phyloP scores from a whole-genome alignment of 768 basidiomycete species.

The Kwoniella europaea region DNA sequence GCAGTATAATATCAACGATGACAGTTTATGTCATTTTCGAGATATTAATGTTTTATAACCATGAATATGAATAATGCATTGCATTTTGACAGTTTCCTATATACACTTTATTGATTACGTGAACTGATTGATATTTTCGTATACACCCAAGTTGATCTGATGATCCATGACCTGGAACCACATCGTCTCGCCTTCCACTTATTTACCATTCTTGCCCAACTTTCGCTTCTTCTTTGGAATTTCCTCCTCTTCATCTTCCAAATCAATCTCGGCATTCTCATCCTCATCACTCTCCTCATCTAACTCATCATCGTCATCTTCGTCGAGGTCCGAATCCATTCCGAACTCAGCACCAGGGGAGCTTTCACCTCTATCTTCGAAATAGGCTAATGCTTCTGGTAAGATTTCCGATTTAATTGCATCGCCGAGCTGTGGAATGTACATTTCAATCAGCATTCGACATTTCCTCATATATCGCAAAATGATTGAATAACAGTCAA shows the following conservation, averaged over 20 bases:
- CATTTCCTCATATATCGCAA: no score
- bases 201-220: slow-evolving; percentile 18
- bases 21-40: not conserved
- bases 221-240: slow-evolving; percentile 44
- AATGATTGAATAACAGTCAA: no score
- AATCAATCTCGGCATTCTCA: slow-evolving; percentile 44
- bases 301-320: slow-evolving; percentile 47
- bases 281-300: slow-evolving; percentile 49
- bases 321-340: slow-evolving; percentile 31
- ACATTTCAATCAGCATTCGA: no score
- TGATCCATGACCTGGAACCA: no score
- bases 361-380: slow-evolving; percentile 39
- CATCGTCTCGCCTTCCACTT: not conserved
- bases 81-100: not conserved
- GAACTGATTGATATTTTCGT: no score
- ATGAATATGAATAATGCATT: not conserved
- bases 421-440: slow-evolving; percentile 40
- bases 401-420: slow-evolving; percentile 45
- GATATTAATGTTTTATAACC: no score
- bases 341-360: slow-evolving; percentile 30
- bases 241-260: slow-evolving; percentile 51
- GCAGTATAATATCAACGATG: not conserved
- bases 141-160: no score
- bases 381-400: slow-evolving; percentile 49
- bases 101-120: no score